Conservation (phyloP, 2,329 filamentous ascomycete species). For the Verticillium dahliae region DNA sequence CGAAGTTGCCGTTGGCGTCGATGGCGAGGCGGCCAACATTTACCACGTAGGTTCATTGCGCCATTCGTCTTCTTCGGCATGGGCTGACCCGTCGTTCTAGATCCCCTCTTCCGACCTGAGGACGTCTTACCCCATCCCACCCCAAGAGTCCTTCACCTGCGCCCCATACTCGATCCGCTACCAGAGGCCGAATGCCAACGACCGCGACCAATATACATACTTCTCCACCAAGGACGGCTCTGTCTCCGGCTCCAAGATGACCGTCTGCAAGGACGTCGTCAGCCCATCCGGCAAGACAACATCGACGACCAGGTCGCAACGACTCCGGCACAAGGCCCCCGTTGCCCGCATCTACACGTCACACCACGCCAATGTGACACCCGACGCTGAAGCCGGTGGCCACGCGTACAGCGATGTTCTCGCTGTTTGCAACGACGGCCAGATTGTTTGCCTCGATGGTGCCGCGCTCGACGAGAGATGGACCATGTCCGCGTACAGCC, state of each 20-base stretch:
- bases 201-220: constrained; percentile 54
- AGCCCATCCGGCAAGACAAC: constrained; percentile 44
- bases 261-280: constrained; percentile 52
- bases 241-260: constrained; percentile 37
- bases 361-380: constrained; percentile 11
- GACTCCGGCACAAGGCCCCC: constrained; percentile 21
- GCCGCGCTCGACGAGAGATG: constrained; percentile 44
- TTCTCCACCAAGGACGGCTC: constrained; percentile 42
- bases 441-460: constrained; percentile 53
- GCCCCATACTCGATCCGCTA: constrained; percentile 52
- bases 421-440: constrained; percentile 53
- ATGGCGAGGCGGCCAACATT: constrained; percentile 59
- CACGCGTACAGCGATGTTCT: constrained; percentile 33
- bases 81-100: constrained; percentile 27
- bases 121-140: constrained; percentile 61
- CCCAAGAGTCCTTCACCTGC: constrained; percentile 58
- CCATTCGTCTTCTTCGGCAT: neutral
- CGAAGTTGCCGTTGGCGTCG: constrained; percentile 56
- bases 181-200: constrained; percentile 38
- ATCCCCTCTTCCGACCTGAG: constrained; percentile 54
- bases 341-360: constrained; percentile 36
- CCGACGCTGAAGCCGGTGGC: neutral
- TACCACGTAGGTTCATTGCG: constrained; percentile 48
- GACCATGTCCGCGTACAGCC: constrained; percentile 33
- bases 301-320: constrained; percentile 39